Percentiles rank a stretch among this genome's conserved stretches.
Evolutionary conservation across 2,329 filamentous ascomycete species (phyloP).

Genomic region (Fusarium decemcellulare): DNA sequence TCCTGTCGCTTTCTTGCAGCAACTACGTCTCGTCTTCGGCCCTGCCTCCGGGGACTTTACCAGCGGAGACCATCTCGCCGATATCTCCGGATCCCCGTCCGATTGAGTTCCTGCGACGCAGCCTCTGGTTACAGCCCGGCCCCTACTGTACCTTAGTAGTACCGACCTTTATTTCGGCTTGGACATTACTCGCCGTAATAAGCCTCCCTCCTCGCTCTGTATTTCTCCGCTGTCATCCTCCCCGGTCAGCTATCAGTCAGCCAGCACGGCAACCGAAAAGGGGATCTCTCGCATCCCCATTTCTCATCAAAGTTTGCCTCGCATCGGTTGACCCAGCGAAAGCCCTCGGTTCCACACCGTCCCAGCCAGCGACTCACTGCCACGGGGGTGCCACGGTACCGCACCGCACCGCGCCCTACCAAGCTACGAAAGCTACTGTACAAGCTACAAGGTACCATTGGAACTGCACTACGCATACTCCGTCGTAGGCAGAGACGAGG

Average conservation of each 20-base stretch:
- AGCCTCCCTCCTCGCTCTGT: slow-evolving; percentile 9
- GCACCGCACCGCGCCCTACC: slow-evolving; percentile 4
- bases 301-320: slow-evolving; percentile 46
- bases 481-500: slow-evolving; percentile 35
- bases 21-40: slow-evolving; percentile 8
- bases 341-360: slow-evolving; percentile 45
- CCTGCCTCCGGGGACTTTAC: slow-evolving; percentile 1
- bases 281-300: slow-evolving; percentile 14
- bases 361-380: slow-evolving; percentile 33
- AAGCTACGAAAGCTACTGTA: slow-evolving; percentile 12
- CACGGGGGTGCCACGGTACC: slow-evolving; percentile 16
- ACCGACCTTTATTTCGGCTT: slow-evolving; percentile 17
- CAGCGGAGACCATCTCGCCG: slow-evolving; percentile 16
- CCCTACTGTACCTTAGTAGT: neutral
- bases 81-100: slow-evolving; percentile 33
- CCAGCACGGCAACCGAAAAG: slow-evolving; percentile 18
- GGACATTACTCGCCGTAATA: slow-evolving; percentile 17
- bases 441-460: slow-evolving; percentile 27
- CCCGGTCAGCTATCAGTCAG: slow-evolving; percentile 19
- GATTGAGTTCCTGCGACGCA: slow-evolving; percentile 20
- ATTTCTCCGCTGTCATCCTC: slow-evolving; percentile 3
- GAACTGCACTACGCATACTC: slow-evolving; percentile 36
- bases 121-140: slow-evolving; percentile 18
- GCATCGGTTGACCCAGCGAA: slow-evolving; percentile 46
- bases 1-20: slow-evolving; percentile 2